These are phyloP conservation scores for Vitis cinerea DNA, from an alignment of 164 flowering plant genomes.

Conservation along the genomic window DNA sequence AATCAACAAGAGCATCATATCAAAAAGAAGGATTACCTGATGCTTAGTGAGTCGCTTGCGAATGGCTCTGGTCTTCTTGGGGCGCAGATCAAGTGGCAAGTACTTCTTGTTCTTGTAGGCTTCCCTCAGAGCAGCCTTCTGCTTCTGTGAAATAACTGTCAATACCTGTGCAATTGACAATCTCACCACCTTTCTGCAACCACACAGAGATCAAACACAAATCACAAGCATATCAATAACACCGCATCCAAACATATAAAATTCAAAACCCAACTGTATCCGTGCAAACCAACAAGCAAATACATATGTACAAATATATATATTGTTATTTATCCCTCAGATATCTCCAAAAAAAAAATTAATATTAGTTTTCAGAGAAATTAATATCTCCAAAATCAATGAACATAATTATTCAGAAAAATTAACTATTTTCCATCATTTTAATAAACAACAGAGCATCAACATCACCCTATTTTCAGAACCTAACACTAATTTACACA, in stretches of 20 bases:
- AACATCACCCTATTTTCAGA: neutral
- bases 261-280: too few species aligned
- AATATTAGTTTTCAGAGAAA: too few species aligned
- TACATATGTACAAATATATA: too few species aligned
- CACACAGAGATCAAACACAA: constrained; percentile 1
- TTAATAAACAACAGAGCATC: too few species aligned
- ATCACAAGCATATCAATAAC: too few species aligned
- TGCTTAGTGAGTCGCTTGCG: constrained; percentile 78
- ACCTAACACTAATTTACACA: neutral
- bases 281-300: too few species aligned
- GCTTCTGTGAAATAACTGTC: constrained; percentile 81
- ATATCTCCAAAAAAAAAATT: too few species aligned
- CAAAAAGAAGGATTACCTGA: constrained; percentile 40
- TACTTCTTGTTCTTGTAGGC: constrained; percentile 74
- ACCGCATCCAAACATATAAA: too few species aligned
- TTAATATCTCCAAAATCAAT: too few species aligned
- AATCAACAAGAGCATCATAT: neutral
- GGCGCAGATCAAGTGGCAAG: constrained; percentile 78
- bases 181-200: constrained; percentile 82
- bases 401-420: too few species aligned
- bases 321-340: too few species aligned
- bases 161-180: constrained; percentile 68
- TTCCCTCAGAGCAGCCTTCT: constrained; percentile 74
- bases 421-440: too few species aligned
- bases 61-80: constrained; percentile 85